phyloP scores from a whole-genome alignment of 2,329 filamentous ascomycete species.

The Bipolaris zeicola region DNA sequence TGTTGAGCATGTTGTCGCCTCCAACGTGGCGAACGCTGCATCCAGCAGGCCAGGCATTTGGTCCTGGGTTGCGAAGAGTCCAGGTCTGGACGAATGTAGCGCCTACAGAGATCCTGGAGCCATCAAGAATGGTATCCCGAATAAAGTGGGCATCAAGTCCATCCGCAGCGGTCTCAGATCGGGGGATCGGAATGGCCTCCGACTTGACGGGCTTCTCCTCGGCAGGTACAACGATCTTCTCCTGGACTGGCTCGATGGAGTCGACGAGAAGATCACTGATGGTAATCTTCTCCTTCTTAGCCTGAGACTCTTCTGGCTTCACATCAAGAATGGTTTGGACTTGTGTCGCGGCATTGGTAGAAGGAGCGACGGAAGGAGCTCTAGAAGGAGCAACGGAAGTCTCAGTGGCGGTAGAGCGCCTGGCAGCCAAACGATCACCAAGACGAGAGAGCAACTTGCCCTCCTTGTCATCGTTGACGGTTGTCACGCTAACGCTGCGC shows the following conservation, averaged over 20 bases:
- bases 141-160: conserved; percentile 72
- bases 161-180: conserved; percentile 20
- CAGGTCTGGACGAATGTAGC: conserved; percentile 86
- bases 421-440: conserved; percentile 65
- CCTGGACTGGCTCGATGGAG: conserved; percentile 34
- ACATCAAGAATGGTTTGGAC: conserved; percentile 68
- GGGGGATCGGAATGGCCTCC: conserved; percentile 16
- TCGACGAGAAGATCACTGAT: conserved; percentile 49
- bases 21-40: conserved; percentile 91
- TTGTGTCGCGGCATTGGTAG: conserved; percentile 61
- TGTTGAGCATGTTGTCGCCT: conserved; percentile 94
- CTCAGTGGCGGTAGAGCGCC: conserved; percentile 59
- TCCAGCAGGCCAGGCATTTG: conserved; percentile 80
- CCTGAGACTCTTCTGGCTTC: conserved; percentile 58
- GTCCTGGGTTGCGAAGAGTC: conserved; percentile 86
- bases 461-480: conserved; percentile 75
- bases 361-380: conserved; percentile 49
- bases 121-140: conserved; percentile 78
- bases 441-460: conserved; percentile 70
- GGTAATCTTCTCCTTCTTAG: conserved; percentile 51
- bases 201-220: conserved; percentile 19
- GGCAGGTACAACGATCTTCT: conserved; percentile 38
- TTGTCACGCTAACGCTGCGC: conserved; percentile 84
- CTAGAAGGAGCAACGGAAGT: conserved; percentile 50
- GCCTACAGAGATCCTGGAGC: conserved; percentile 71